Percentiles rank a stretch among this genome's conserved stretches.
Evolutionary conservation across 2,329 filamentous ascomycete genomes (phyloP).

Genomic region (Xylariales sp.): DNA sequence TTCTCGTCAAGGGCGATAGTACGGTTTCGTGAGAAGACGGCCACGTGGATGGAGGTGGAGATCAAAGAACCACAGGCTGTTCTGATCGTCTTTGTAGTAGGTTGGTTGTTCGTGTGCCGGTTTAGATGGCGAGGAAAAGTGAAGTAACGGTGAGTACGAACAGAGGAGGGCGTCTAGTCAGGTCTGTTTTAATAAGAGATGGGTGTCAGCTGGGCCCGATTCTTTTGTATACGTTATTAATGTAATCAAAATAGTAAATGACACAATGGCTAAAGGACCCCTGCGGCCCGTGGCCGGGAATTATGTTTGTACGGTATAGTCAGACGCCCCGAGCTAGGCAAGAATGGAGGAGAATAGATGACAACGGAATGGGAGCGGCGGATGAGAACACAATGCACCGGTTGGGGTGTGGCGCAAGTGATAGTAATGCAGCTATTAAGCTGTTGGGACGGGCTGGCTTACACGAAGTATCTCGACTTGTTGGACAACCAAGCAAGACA

Average conservation of each 20-base stretch:
- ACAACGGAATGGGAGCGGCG: constrained; percentile 32
- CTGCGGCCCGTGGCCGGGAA: constrained; percentile 4
- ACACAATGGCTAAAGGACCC: constrained; percentile 27
- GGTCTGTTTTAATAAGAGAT: constrained; percentile 33
- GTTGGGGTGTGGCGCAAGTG: constrained; percentile 21
- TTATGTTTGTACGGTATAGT: constrained; percentile 13
- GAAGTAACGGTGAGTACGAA: constrained; percentile 11
- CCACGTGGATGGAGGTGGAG: constrained; percentile 17
- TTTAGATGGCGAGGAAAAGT: constrained; percentile 3
- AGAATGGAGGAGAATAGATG: constrained; percentile 24
- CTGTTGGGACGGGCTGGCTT: constrained; percentile 19
- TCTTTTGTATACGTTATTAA: constrained; percentile 15
- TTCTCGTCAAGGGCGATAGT: not conserved
- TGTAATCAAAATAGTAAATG: constrained; percentile 27
- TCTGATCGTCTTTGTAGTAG: constrained; percentile 24
- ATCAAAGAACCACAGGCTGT: constrained; percentile 22
- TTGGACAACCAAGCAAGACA: constrained; percentile 15
- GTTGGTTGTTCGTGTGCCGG: constrained; percentile 15
- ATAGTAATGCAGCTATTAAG: constrained; percentile 8
- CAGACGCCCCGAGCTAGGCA: constrained; percentile 37
- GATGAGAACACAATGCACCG: not conserved
- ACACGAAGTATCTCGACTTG: constrained; percentile 18
- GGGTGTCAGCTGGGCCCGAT: constrained; percentile 32
- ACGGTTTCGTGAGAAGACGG: constrained; percentile 21
- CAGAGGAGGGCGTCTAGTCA: constrained; percentile 8